Percentiles rank a stretch among this genome's conserved stretches.
Conservation (phyloP, 768 basidiomycete genomes). For the Termitomyces sp. region DNA sequence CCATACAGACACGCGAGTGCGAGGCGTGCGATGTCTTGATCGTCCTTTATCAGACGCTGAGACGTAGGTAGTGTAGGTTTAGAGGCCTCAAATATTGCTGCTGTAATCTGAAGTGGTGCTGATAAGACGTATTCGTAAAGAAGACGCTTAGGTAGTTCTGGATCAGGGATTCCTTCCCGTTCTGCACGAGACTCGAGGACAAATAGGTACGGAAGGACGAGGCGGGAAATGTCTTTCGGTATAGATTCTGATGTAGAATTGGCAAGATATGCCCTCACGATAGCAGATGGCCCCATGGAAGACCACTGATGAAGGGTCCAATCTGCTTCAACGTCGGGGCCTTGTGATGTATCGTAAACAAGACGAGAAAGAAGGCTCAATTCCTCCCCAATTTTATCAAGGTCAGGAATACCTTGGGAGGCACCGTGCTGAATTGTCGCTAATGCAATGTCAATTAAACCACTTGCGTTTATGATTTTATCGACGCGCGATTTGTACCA, state of each 20-base stretch:
- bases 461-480: conserved; percentile 54
- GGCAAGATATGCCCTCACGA: conserved; percentile 71
- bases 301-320: conserved; percentile 79
- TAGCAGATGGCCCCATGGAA: conserved; percentile 53
- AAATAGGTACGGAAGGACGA: conserved; percentile 90
- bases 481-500: conserved; percentile 78
- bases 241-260: conserved; percentile 64
- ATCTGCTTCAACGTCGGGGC: conserved; percentile 41
- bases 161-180: conserved; percentile 67
- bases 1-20: conserved; percentile 91
- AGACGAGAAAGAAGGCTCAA: conserved; percentile 80
- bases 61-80: conserved; percentile 76
- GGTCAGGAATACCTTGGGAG: conserved; percentile 64
- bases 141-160: conserved; percentile 53
- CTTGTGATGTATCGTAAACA: conserved; percentile 72
- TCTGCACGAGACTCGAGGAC: conserved; percentile 88
- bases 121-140: conserved; percentile 70
- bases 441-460: conserved; percentile 76
- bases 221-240: conserved; percentile 58
- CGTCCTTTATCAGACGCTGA: conserved; percentile 72
- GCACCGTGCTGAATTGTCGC: conserved; percentile 82
- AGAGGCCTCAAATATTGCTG: conserved; percentile 81
- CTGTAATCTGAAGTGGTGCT: conserved; percentile 60
- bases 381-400: conserved; percentile 90
- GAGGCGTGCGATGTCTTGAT: conserved; percentile 79